Base-by-base conservation (phyloP, 163 green algal genomes). In the Botryococcus braunii region DNA sequence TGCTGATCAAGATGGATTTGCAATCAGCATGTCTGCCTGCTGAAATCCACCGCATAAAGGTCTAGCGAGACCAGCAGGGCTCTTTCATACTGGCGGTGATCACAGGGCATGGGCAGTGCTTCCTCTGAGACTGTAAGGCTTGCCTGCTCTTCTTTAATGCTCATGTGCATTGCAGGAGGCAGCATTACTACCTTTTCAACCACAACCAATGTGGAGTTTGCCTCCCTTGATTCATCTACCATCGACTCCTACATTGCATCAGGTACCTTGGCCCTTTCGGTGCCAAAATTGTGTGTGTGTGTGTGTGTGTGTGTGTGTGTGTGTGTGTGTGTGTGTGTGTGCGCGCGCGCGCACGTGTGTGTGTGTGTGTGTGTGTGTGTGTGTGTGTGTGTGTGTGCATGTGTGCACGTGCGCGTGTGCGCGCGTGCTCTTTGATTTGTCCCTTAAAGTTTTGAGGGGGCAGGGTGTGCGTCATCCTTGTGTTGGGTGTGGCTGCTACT, bases 161-260 rank as follows among this genome's bases (percentile, higher is more conserved):
- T n/a, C n/a, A n/a, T n/a, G n/a, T n/a, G n/a, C n/a, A n/a, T n/a
- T n/a, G n/a, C n/a, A n/a, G n/a, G n/a, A n/a, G n/a, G n/a, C n/a
- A n/a, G n/a, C n/a, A n/a, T n/a, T n/a, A n/a, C n/a, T n/a, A n/a
- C 60, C 2, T 50, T 67, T 21, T 31, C 46, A 11, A 41, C 35
- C 35, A 91, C 84, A 8, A 95, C 85, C 0, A 39, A 41, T 9
- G 91, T 97, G 2, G 48, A 84, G 34, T 97, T 97, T 79, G 84
- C 80, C 11, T 34, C 80, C 38, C 79, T 97, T 17, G 66, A 64
- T 6, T 32, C 66, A 0, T 72, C 78, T 8, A 69, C 77, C 21
- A 87, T 96, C n/a, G 47, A 72, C 1, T 87, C 87, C 0, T 96
- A 96, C 74, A 80, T 96, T 13, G 74, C 69, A 2, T 86, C 87